phyloP scores from a whole-genome alignment of 2,329 filamentous ascomycete genomes.

The Calonectria pseudoreteaudii region DNA sequence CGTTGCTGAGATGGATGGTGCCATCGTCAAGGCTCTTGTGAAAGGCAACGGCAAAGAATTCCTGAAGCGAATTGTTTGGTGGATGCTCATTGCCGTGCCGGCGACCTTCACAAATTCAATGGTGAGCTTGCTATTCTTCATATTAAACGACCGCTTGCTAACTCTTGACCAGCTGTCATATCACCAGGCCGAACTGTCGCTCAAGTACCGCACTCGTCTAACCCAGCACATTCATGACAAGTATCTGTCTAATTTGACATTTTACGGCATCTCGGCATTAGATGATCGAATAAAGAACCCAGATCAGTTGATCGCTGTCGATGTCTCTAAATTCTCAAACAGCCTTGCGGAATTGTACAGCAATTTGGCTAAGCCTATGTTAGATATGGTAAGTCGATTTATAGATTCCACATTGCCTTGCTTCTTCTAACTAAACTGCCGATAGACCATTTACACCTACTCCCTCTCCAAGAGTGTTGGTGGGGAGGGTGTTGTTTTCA shows the following conservation, averaged over 20 bases:
- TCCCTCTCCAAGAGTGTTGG: constrained; percentile 95
- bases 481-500: constrained; percentile 93
- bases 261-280: constrained; percentile 93
- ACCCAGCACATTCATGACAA: constrained; percentile 97
- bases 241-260: constrained; percentile 97
- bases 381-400: constrained; percentile 79
- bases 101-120: constrained; percentile 99
- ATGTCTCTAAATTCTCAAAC: constrained; percentile 96
- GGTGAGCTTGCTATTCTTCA: constrained; percentile 64
- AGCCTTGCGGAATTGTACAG: constrained; percentile 95
- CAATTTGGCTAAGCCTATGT: constrained; percentile 91
- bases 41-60: constrained; percentile 93
- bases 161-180: constrained; percentile 79
- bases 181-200: constrained; percentile 92
- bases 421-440: constrained; percentile 38
- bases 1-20: constrained; percentile 95
- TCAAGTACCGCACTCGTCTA: constrained; percentile 91
- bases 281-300: constrained; percentile 99
- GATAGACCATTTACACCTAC: constrained; percentile 87
- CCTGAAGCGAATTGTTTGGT: constrained; percentile 89
- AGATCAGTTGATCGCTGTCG: constrained; percentile 96
- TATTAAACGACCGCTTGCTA: constrained; percentile 7
- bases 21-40: constrained; percentile 91
- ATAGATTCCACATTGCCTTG: background rate
- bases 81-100: constrained; percentile 97